These are phyloP conservation scores for Avena atlantica DNA, from an alignment of 176 grass and related monocot genomes.

Conservation along the genomic window DNA sequence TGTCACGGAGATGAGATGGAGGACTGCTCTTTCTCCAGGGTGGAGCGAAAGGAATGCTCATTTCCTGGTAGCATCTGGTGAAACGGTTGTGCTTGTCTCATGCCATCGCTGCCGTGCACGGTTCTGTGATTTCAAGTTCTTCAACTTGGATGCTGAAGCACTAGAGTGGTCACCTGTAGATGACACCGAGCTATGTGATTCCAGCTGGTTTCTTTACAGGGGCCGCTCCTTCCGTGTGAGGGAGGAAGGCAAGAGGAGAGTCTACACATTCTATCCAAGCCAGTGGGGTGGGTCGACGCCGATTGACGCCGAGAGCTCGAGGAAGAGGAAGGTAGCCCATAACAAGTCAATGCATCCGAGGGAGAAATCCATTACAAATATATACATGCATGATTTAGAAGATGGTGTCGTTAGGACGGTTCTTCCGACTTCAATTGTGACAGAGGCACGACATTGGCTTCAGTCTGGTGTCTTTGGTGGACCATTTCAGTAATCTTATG, in stretches of 20 bases:
- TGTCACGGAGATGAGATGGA: neutral
- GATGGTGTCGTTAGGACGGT: neutral
- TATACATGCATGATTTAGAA: slow-evolving; percentile 10
- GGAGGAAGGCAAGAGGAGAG: slow-evolving; percentile 6
- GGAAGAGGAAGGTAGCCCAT: slow-evolving; percentile 6
- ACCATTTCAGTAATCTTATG: neutral
- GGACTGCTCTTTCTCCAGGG: neutral
- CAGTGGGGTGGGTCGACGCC: neutral
- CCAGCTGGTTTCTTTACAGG: slow-evolving; percentile 9
- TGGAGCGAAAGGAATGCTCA: neutral
- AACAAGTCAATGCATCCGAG: neutral
- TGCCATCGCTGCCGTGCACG: neutral
- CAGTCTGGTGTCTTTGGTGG: neutral
- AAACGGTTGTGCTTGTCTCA: neutral
- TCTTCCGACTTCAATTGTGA: slow-evolving; percentile 2
- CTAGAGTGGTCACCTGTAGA: slow-evolving; percentile 4
- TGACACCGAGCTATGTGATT: neutral
- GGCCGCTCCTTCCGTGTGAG: neutral
- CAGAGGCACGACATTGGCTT: neutral
- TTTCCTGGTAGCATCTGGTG: neutral
- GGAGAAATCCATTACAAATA: neutral
- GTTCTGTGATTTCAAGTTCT: neutral
- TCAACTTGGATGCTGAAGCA: neutral
- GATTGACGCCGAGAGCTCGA: neutral
- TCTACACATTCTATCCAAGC: neutral